Base-by-base conservation (phyloP, 129 eudicot species). In the Helianthus annuus region DNA sequence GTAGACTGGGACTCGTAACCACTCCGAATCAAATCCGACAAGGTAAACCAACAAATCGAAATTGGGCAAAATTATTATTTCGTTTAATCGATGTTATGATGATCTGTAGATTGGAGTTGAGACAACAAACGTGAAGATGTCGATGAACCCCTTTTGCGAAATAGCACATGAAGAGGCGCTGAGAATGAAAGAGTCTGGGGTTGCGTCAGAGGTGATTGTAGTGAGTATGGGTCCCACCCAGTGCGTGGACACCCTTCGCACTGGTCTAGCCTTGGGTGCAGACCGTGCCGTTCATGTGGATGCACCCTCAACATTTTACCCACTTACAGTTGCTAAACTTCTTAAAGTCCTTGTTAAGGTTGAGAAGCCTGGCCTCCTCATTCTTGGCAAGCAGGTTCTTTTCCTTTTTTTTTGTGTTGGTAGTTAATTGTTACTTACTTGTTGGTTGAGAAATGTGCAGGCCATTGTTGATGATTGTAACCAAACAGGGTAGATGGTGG, bases 391-490 rank as follows among this genome's bases (percentile, higher is more conserved):
- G 24, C 98, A 93, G 96, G 97, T 91, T 19, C 39, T 52, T 34
- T 27, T 27, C 32, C 3, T 27, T 4, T 49, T 9, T 22, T 1
- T 53, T 73, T 48, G 1, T 66, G 0, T 29, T 27, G 2, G 32
- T 27, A 2, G 22, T 19, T 19, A 19, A 19, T 27, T 27, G 32
- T 27, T 27, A 1, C 29, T 24, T 24, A 24, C 3, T 27, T 27
- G 32, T 27, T 27, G 32, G 32, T 27, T 27, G 2, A 27, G 32
- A 27, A 27, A 27, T 27, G 32, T 55, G 78, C 58, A 90, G 97
- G 98, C 98, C 27, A 94, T 94, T 66, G 98, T 90, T 48, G 96
- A 94, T 87, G 98, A 94, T 66, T 90, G 97, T 78, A 94, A 94
- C 70, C 98, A 94, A 48, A 94, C 98, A 2, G 97, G 98, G 10